Conservation (phyloP, 2,329 filamentous ascomycete genomes). For the Neospermospora avenae region DNA sequence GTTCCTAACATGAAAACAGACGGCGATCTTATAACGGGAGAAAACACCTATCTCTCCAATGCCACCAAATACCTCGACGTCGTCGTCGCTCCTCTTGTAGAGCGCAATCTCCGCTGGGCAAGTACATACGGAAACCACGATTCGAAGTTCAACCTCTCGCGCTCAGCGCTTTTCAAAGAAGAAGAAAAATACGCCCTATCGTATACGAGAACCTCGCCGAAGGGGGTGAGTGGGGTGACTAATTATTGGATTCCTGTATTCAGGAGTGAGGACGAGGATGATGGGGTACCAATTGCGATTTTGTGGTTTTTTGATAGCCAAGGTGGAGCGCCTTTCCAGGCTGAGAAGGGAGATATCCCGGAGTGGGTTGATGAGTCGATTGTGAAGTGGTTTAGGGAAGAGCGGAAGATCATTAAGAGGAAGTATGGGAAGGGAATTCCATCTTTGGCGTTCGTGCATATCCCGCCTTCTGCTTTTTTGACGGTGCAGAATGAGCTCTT, state of each 20-base stretch:
- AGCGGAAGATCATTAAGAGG: constrained; percentile 31
- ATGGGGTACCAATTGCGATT: constrained; percentile 42
- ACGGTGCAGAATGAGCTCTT: constrained; percentile 38
- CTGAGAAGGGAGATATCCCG: constrained; percentile 31
- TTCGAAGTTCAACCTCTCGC: constrained; percentile 54
- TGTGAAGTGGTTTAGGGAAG: constrained; percentile 43
- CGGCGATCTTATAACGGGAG: constrained; percentile 68
- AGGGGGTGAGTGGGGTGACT: constrained; percentile 41
- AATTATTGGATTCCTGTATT: constrained; percentile 56
- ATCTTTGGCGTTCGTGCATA: constrained; percentile 54
- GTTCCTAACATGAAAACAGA: constrained; percentile 34
- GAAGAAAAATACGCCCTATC: constrained; percentile 38
- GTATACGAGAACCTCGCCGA: constrained; percentile 44
- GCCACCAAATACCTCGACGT: constrained; percentile 55
- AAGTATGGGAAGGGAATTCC: constrained; percentile 41
- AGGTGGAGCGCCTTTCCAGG: constrained; percentile 52
- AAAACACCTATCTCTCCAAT: constrained; percentile 55
- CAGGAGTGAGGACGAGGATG: constrained; percentile 31
- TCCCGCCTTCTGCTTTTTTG: constrained; percentile 44
- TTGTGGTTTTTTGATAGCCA: constrained; percentile 72
- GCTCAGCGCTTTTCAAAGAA: constrained; percentile 39
- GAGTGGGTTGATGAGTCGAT: constrained; percentile 45
- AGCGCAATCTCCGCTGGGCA: constrained; percentile 56
- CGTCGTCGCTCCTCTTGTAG: constrained; percentile 55
- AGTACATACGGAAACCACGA: constrained; percentile 73